A percentile compares a stretch with the other conserved stretches of the same genome.
Evolutionary conservation across 2,329 filamentous ascomycete genomes (phyloP).

Genomic region (Aspergillus ibericus): DNA sequence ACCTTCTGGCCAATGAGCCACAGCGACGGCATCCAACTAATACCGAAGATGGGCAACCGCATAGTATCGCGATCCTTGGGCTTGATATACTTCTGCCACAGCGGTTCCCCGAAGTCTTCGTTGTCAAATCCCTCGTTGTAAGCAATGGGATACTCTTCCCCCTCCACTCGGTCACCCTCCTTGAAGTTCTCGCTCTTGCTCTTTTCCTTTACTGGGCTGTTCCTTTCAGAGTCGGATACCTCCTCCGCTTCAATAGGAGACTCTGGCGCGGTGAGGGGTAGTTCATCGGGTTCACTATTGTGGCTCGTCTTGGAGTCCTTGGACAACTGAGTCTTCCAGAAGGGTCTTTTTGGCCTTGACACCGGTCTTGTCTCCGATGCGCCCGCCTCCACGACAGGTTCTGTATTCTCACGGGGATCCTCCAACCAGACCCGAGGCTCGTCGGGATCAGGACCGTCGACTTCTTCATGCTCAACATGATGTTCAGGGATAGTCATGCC

Average conservation of each 20-base stretch:
- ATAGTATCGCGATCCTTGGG: conserved; percentile 83
- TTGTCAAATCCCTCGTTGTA: conserved; percentile 64
- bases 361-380: not conserved
- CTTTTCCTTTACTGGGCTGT: conserved; percentile 10
- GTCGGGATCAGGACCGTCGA: not conserved
- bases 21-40: conserved; percentile 73
- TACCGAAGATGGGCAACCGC: conserved; percentile 64
- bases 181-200: conserved; percentile 17
- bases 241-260: conserved; percentile 19
- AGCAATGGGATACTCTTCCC: conserved; percentile 59
- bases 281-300: conserved; percentile 32
- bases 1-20: conserved; percentile 84
- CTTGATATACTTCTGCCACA: conserved; percentile 81
- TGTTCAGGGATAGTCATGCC: conserved; percentile 9
- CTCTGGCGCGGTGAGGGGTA: conserved; percentile 39
- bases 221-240: conserved; percentile 3
- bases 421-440: not conserved
- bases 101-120: conserved; percentile 62
- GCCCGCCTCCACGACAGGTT: not conserved
- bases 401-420: not conserved
- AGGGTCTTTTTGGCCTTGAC: conserved; percentile 28
- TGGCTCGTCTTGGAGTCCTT: conserved; percentile 29
- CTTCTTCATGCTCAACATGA: not conserved
- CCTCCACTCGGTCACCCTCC: conserved; percentile 27
- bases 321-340: conserved; percentile 35